Evolutionary conservation across 148 eudicot species (phyloP).

Genomic region (Spergularia marina): DNA sequence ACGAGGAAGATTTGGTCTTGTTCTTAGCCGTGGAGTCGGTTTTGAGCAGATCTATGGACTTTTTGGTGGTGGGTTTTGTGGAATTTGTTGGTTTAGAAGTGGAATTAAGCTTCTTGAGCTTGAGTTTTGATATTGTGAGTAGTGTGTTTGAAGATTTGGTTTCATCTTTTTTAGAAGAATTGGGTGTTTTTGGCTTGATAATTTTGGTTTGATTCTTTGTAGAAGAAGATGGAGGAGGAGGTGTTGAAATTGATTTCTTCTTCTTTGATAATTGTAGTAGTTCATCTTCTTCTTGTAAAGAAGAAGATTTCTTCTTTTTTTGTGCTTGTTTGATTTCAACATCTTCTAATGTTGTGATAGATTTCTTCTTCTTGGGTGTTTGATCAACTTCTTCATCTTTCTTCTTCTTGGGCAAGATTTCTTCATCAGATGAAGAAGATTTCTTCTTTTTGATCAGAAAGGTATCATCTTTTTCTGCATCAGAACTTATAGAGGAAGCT

Average conservation of each 20-base stretch:
- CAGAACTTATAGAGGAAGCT: neutral
- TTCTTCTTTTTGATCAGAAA: neutral
- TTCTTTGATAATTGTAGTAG: slow-evolving; percentile 31
- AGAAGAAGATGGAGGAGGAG: slow-evolving; percentile 16
- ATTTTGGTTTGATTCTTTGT: slow-evolving; percentile 44
- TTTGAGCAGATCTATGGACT: slow-evolving; percentile 49
- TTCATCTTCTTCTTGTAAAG: neutral
- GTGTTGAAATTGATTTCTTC: slow-evolving; percentile 2
- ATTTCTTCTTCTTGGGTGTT: slow-evolving; percentile 6
- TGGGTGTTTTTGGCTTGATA: slow-evolving; percentile 25
- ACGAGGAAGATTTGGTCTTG: slow-evolving; percentile 40
- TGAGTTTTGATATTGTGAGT: slow-evolving; percentile 35
- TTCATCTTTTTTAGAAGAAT: slow-evolving; percentile 27
- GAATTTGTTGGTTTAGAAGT: slow-evolving; percentile 45
- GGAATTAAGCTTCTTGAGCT: slow-evolving; percentile 57
- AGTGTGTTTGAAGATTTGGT: slow-evolving; percentile 34
- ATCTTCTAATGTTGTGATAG: neutral
- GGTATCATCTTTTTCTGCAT: neutral
- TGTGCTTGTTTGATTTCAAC: neutral
- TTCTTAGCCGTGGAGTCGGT: slow-evolving; percentile 28
- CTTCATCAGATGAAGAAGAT: neutral
- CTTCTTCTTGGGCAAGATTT: too few species aligned
- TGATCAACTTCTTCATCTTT: too few species aligned
- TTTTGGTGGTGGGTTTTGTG: slow-evolving; percentile 31
- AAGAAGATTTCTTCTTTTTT: slow-evolving; percentile 28